Conservation (phyloP, 768 basidiomycete species). For the Boletus rex-veris region DNA sequence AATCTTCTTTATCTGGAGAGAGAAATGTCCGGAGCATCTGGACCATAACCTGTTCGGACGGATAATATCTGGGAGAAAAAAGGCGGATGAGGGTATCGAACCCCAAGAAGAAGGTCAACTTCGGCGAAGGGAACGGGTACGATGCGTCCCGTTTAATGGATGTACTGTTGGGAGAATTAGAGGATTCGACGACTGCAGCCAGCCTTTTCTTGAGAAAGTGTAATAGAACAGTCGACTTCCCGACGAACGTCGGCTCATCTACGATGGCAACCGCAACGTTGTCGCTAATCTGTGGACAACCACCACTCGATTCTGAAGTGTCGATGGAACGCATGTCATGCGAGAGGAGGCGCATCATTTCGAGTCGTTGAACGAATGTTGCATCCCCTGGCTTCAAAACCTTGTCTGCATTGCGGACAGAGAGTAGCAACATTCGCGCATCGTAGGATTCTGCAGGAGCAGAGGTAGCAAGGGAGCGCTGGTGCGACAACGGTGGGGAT, state of each 20-base stretch:
- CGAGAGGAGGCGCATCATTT: slow-evolving; percentile 81
- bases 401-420: slow-evolving; percentile 88
- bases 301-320: neutral
- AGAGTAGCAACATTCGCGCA: slow-evolving; percentile 74
- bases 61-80: slow-evolving; percentile 73
- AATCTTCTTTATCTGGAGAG: slow-evolving; percentile 50
- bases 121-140: slow-evolving; percentile 23
- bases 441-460: slow-evolving; percentile 44
- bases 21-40: slow-evolving; percentile 57
- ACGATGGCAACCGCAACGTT: slow-evolving; percentile 79
- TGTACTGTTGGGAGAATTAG: neutral
- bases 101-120: slow-evolving; percentile 73
- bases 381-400: slow-evolving; percentile 65
- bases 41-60: slow-evolving; percentile 50
- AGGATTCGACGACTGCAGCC: slow-evolving; percentile 2
- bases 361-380: slow-evolving; percentile 69
- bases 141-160: slow-evolving; percentile 8
- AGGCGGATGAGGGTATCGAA: slow-evolving; percentile 83
- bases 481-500: slow-evolving; percentile 18
- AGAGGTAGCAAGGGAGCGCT: neutral
- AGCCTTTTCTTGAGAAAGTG: slow-evolving; percentile 41
- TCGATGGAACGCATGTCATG: slow-evolving; percentile 34
- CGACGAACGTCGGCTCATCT: slow-evolving; percentile 85
- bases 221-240: slow-evolving; percentile 65
- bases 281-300: slow-evolving; percentile 2